A percentile compares a stretch with the other conserved stretches of the same genome.
These are phyloP conservation scores for Malassezia psittaci DNA, from an alignment of 1,284 basidiomycete species.

Conservation along the genomic window DNA sequence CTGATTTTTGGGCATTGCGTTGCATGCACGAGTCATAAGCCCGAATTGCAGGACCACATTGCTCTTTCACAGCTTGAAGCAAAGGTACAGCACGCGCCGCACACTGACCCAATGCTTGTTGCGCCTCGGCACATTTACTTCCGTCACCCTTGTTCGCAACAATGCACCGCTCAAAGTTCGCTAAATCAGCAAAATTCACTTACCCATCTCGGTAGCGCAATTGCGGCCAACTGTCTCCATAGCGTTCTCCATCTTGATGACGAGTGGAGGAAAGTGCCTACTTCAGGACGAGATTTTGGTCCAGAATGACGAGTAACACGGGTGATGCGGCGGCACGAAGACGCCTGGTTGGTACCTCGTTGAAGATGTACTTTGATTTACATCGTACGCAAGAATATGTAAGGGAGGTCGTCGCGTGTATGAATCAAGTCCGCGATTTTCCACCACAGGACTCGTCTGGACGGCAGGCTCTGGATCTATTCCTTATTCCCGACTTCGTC, in stretches of 20 bases:
- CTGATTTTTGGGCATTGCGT: slow-evolving; percentile 19
- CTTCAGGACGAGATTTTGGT: too few species aligned
- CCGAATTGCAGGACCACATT: slow-evolving; percentile 27
- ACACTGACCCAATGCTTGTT: slow-evolving; percentile 29
- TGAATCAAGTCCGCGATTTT: slow-evolving; percentile 9
- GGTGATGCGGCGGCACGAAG: not conserved
- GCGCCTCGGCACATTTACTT: slow-evolving; percentile 23
- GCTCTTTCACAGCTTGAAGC: slow-evolving; percentile 34
- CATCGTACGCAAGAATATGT: slow-evolving; percentile 21
- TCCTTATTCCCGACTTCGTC: slow-evolving; percentile 41
- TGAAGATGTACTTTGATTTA: slow-evolving; percentile 45
- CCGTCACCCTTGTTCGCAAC: slow-evolving; percentile 32
- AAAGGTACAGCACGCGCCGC: slow-evolving; percentile 36
- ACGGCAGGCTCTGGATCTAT: slow-evolving; percentile 21
- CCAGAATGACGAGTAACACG: too few species aligned
- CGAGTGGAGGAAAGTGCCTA: not conserved
- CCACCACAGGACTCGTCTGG: not conserved
- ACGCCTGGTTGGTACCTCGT: slow-evolving; percentile 37
- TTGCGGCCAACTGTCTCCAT: slow-evolving; percentile 16
- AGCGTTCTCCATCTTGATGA: slow-evolving; percentile 9
- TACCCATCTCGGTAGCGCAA: slow-evolving; percentile 7
- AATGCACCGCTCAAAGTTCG: slow-evolving; percentile 37
- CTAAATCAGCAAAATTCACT: slow-evolving; percentile 2
- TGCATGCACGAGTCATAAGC: slow-evolving; percentile 39
- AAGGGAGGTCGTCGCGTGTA: not conserved